phyloP scores from a whole-genome alignment of 192 early-diverging fungal species.

The Rhizoclosmatium sp. region DNA sequence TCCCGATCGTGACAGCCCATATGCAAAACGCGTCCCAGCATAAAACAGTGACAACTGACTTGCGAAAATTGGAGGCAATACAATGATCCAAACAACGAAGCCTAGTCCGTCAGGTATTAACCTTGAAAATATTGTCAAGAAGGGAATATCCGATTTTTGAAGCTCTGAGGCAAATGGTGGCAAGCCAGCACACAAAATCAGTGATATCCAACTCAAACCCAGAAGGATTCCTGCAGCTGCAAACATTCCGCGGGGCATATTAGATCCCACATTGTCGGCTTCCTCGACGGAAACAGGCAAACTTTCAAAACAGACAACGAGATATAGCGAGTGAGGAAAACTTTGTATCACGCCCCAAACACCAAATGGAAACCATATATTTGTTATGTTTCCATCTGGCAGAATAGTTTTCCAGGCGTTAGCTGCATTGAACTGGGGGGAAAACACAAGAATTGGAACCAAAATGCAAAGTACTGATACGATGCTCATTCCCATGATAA shows the following conservation, averaged over 20 bases:
- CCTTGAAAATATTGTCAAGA: not conserved
- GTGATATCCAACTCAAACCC: slow-evolving; percentile 8
- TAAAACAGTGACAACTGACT: slow-evolving; percentile 24
- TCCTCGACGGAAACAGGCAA: slow-evolving; percentile 24
- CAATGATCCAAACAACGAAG: not conserved
- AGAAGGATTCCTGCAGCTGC: not conserved
- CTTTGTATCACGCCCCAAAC: slow-evolving; percentile 12
- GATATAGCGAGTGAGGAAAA: slow-evolving; percentile 8
- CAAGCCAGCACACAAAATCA: slow-evolving; percentile 15
- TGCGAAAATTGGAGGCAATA: slow-evolving; percentile 18
- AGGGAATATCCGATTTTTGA: not conserved
- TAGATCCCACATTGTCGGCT: not conserved
- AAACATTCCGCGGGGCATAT: slow-evolving; percentile 3
- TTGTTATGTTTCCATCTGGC: slow-evolving; percentile 10
- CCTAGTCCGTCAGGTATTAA: not conserved
- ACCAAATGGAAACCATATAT: slow-evolving; percentile 22
- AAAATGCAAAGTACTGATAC: not conserved
- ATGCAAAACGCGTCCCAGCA: slow-evolving; percentile 12
- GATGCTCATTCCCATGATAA: not conserved
- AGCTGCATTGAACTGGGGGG: not conserved
- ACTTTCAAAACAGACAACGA: slow-evolving; percentile 22
- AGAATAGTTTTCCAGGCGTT: slow-evolving; percentile 23
- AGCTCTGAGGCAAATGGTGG: not conserved
- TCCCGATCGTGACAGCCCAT: slow-evolving; percentile 21
- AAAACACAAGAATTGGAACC: not conserved